Percentiles rank a stretch among this genome's conserved stretches.
phyloP scores from a whole-genome alignment of 306 rosid species.

The Abrus pulchellus region DNA sequence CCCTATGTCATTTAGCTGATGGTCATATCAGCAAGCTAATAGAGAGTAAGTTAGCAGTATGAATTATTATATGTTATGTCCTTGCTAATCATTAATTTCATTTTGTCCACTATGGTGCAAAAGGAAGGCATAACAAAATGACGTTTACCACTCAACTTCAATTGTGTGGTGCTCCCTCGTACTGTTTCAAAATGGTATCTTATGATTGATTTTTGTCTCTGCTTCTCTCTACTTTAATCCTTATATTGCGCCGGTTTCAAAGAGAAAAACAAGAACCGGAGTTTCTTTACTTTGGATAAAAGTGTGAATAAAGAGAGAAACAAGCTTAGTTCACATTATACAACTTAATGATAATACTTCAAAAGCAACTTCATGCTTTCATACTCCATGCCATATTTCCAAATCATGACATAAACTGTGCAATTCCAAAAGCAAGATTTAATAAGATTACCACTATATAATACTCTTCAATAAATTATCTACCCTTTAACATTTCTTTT shows the following conservation, averaged over 20 bases:
- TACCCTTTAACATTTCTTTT: constrained; percentile 10
- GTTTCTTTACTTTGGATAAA: neutral
- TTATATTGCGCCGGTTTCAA: constrained; percentile 19
- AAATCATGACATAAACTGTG: constrained; percentile 48
- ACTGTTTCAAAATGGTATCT: constrained; percentile 36
- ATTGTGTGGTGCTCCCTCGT: constrained; percentile 2
- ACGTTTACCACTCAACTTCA: constrained; percentile 32
- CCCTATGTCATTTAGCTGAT: neutral
- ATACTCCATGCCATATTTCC: constrained; percentile 39
- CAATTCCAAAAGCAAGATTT: constrained; percentile 51
- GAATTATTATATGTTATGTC: neutral
- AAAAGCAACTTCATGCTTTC: constrained; percentile 45
- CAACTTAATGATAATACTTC: constrained; percentile 42
- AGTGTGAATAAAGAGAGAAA: neutral
- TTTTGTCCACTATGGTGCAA: constrained; percentile 24
- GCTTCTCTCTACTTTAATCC: constrained; percentile 10
- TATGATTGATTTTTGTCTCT: constrained; percentile 5
- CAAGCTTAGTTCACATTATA: constrained; percentile 35
- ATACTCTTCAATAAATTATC: constrained; percentile 45
- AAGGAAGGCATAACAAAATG: constrained; percentile 22
- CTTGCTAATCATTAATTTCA: constrained; percentile 30
- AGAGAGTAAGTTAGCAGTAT: constrained; percentile 28
- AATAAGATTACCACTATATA: constrained; percentile 17
- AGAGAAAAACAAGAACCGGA: constrained; percentile 4
- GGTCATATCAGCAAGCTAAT: neutral